Percentiles rank a stretch among this genome's conserved stretches.
These are phyloP conservation scores for Pythium rhizo-oryzae DNA, from an alignment of 352 stramenopile genomes.

Conservation along the genomic window DNA sequence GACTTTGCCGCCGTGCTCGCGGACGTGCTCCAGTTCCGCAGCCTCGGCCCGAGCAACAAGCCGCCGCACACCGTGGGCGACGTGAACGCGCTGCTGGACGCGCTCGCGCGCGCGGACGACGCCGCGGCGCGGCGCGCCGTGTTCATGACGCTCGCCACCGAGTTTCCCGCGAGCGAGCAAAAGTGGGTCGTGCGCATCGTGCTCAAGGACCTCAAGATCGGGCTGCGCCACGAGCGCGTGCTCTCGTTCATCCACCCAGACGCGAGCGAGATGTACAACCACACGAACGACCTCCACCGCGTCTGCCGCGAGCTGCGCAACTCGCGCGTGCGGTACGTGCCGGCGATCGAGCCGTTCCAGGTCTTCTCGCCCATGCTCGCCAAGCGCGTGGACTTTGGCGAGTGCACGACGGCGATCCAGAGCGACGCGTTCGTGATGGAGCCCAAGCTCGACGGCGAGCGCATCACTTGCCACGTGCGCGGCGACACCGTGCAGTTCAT, in stretches of 20 bases:
- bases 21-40: constrained; percentile 74
- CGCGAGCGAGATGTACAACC: constrained; percentile 87
- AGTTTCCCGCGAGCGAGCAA: constrained; percentile 73
- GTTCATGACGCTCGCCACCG: constrained; percentile 76
- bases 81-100: constrained; percentile 67
- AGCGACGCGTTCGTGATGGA: constrained; percentile 80
- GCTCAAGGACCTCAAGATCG: constrained; percentile 89
- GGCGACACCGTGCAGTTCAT: constrained; percentile 74
- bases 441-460: constrained; percentile 83
- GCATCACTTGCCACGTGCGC: constrained; percentile 81
- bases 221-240: constrained; percentile 77
- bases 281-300: constrained; percentile 83
- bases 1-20: constrained; percentile 82
- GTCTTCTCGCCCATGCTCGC: constrained; percentile 88
- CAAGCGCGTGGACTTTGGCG: constrained; percentile 84
- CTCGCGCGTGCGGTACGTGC: constrained; percentile 80
- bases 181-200: constrained; percentile 86
- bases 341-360: constrained; percentile 79
- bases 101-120: constrained; percentile 51
- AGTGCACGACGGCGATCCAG: constrained; percentile 75
- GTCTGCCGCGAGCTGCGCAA: constrained; percentile 77
- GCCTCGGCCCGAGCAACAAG: constrained; percentile 36
- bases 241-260: constrained; percentile 83
- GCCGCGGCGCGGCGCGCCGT: constrained; percentile 49
- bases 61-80: constrained; percentile 57